Base-by-base conservation (phyloP, 2,329 filamentous ascomycete species). In the Botrytis deweyae region DNA sequence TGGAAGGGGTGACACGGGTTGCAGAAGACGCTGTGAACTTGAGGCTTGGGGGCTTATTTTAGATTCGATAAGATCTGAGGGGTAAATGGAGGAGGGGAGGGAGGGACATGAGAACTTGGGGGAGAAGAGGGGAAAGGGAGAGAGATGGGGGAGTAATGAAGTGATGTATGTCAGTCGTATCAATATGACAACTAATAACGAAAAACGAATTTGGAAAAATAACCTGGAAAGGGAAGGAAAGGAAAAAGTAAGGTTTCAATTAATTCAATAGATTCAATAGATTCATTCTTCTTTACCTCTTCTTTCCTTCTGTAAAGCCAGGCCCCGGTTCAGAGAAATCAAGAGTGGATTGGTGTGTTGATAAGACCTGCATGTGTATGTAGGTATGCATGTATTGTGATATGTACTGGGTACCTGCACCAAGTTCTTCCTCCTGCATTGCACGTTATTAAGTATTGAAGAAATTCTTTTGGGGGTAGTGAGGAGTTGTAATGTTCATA, bases 351-450 rank as follows among this genome's bases (percentile, higher is more conserved):
- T 64, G 16, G 61, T 44, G 18, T 18, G 62, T 64, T 64, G 62
- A 68, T 68, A 68, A 68, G 65, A 68, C 46, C 65, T 55, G 65
- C 65, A 68, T 67, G 64, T 52, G 44, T 52, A 25, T 52, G 49
- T 52, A n/a, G 25, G 49, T 52, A n/a, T 52, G 49, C 44, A 67
- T 55, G 46, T 68, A 49, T 40, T 14, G 65, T 68, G 46, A 68
- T 29, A 55, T 55, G 36, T 55, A 16, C n/a, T 66, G 63, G 29
- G 63, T 66, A 49, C 64, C 64, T 66, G 64, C 64, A 61, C 46
- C 46, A 52, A 52, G 46, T 52, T 52, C 46, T 25, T 52, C 46
- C 22, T 52, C 25, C 25, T 52, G 49, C 49, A 52, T 52, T 52
- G 49, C 49, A n/a, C 14, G n/a, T 52, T n/a, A 52, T 16, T 14